phyloP scores from a whole-genome alignment of 2,329 filamentous ascomycete species.

The Colletotrichum echinochloae region DNA sequence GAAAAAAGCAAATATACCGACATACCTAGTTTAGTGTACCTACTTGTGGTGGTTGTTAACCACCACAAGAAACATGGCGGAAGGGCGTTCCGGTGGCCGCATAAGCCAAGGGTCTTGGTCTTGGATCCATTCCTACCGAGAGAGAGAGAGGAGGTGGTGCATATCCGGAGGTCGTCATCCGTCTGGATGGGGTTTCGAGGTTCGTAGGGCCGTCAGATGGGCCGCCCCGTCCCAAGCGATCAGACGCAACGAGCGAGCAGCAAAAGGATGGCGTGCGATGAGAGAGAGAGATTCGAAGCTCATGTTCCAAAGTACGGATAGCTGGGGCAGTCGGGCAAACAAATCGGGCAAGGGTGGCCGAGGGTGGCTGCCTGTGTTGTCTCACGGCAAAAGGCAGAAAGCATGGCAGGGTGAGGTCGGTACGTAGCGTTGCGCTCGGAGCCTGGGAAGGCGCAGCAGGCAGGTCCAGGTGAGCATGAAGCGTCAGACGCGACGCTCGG shows the following conservation, averaged over 20 bases:
- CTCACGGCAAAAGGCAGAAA: neutral
- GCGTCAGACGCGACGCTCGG: conserved; percentile 11
- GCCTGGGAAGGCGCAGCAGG: neutral
- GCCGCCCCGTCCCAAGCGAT: neutral
- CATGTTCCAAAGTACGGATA: too few relatives aligned
- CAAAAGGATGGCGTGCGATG: neutral
- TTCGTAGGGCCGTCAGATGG: neutral
- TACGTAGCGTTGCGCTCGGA: neutral
- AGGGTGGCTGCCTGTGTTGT: neutral
- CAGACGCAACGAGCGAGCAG: neutral
- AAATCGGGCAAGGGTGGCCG: neutral
- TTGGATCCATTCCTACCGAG: too few relatives aligned
- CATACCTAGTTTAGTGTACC: too few relatives aligned
- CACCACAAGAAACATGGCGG: neutral
- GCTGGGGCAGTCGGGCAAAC: too few relatives aligned
- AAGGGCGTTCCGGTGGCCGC: neutral
- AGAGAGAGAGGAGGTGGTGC: too few relatives aligned
- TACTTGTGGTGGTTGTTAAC: neutral
- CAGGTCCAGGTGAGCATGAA: neutral
- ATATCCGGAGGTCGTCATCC: too few relatives aligned
- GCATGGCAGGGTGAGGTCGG: neutral
- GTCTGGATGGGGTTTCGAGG: conserved; percentile 15
- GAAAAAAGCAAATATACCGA: conserved; percentile 18
- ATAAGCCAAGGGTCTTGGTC: neutral
- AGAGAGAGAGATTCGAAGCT: neutral